Base-by-base conservation (phyloP, 345 rosid genomes). In the Pugionium cornutum region DNA sequence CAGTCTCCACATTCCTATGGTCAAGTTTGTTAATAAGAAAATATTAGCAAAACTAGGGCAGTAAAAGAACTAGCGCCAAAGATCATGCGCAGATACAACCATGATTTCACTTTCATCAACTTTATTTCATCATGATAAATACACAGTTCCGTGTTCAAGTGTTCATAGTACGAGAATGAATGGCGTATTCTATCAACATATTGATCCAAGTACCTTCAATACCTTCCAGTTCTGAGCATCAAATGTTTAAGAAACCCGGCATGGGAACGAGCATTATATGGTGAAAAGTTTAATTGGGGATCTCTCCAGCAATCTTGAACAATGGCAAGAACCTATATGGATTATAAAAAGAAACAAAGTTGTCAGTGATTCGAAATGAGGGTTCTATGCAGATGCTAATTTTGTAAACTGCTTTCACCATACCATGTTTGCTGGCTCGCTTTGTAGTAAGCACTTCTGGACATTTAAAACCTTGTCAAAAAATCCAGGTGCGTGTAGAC, bases 191-290 rank as follows among this genome's bases (percentile, higher is more conserved):
- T 40, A 40, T 40, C 5, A 10, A 50, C 5, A 74, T 9, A n/a
- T 8, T 53, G 11, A 54, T 67, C 11, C 2, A 74, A 74, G 69
- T 68, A 74, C 77, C 77, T 72, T 72, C 29, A 75, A 56, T 79
- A 92, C 98, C 98, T 89, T 80, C 98, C 97, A 75, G 85, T 84
- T 85, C 98, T 86, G 35, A 92, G 83, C 86, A 86, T 83, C 67
- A 89, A 85, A 84, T 89, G 98, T 83, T 89, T 92, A 59, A 92
- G 92, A 77, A 84, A 92, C 60, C 98, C 98, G 39, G 43, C 77
- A 76, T 92, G 98, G 63, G 94, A 84, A 72, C 81, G 83, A 77
- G 81, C 82, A 64, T 89, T 72, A 71, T 88, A 89, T 8, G 98
- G 97, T 75, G 94, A 88, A 75, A 92, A 87, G 67, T 74, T 82